Base-by-base conservation (phyloP, 495 filamentous ascomycete genomes). In the Lasiosphaeris hirsuta region DNA sequence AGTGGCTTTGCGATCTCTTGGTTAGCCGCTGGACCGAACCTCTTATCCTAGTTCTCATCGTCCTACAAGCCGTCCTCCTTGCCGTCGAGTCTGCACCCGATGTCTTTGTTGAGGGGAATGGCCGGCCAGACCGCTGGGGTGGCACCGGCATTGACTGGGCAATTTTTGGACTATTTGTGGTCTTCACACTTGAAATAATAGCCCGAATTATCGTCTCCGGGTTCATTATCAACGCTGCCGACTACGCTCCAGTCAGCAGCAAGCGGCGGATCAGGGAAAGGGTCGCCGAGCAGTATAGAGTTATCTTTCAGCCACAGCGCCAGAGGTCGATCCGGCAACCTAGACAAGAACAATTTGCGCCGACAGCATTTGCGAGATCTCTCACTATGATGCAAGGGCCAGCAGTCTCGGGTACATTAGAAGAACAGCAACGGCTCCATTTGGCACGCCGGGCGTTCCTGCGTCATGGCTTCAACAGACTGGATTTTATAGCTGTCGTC, bases 401-500 rank as follows among this genome's bases (percentile, higher is more conserved):
- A 34, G 51, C 63, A 59, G 69, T 46, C 59, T 47, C 65, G 74
- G 39, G 79, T 78, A 84, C 90, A 54, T 78, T 86, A 51, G 81
- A 91, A 48, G 89, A 96, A 59, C 89, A 90, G 65, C 88, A 90
- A 66, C 88, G 93, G 49, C 73, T 86, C 54, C 84, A 92, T 51
- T 81, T 99, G 53, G 94, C 94, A 34, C 86, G 92, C 56, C 86
- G 94, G 54, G 94, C 94, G 4, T 97, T 96, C 69, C 78, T 99
- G 49, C 86, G 94, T 33, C 94, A 99, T 65, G 88, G 88, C 9
- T 97, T 97, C 75, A 97, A 97, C 69, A 84, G 94, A 54, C 79
- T 97, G 3, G 94, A 99, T 70, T 97, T 97, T 73, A 74, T 99
- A 36, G 95, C 94, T 4, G 87, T 99, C n/a, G 79, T 93, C n/a